phyloP scores from a whole-genome alignment of 1,284 basidiomycete genomes.

The Moesziomyces parantarcticus region DNA sequence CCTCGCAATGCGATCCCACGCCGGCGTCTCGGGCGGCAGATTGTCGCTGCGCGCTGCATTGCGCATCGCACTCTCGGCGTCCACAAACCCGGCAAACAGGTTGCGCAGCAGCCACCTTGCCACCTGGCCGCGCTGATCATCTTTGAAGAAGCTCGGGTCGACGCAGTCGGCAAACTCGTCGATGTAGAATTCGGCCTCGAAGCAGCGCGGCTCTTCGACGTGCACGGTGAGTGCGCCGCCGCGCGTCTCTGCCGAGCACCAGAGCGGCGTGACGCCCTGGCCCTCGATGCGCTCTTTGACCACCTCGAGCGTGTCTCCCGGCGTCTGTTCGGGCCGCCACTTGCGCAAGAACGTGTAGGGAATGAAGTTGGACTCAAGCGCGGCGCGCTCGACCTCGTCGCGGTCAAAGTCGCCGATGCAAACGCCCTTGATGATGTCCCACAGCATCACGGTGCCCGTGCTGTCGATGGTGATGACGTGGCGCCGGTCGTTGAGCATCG shows the following conservation, averaged over 20 bases:
- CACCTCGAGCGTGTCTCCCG: conserved; percentile 80
- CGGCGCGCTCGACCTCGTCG: conserved; percentile 73
- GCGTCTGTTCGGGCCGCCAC: conserved; percentile 53
- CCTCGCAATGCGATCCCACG: conserved; percentile 36
- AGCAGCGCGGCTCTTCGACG: conserved; percentile 81
- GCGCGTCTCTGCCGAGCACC: conserved; percentile 90
- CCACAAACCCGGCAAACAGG: conserved; percentile 61
- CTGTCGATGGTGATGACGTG: conserved; percentile 93
- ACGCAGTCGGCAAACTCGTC: conserved; percentile 76
- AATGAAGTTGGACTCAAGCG: conserved; percentile 33
- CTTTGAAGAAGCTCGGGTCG: conserved; percentile 70
- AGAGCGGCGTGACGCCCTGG: conserved; percentile 83
- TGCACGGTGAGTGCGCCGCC: conserved; percentile 88
- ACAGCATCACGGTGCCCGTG: conserved; percentile 82
- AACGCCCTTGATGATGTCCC: conserved; percentile 85
- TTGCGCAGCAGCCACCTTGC: conserved; percentile 66
- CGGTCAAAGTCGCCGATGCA: conserved; percentile 82
- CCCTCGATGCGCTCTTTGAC: conserved; percentile 91
- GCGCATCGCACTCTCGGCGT: conserved; percentile 60
- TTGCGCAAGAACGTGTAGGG: conserved; percentile 25
- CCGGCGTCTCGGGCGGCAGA: conserved; percentile 32
- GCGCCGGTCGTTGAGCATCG: conserved; percentile 87
- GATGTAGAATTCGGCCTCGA: conserved; percentile 93
- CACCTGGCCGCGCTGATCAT: conserved; percentile 73
- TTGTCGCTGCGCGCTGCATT: conserved; percentile 1